Evolutionary conservation across 306 rosid species (phyloP).

Genomic region (Quercus cerris): DNA sequence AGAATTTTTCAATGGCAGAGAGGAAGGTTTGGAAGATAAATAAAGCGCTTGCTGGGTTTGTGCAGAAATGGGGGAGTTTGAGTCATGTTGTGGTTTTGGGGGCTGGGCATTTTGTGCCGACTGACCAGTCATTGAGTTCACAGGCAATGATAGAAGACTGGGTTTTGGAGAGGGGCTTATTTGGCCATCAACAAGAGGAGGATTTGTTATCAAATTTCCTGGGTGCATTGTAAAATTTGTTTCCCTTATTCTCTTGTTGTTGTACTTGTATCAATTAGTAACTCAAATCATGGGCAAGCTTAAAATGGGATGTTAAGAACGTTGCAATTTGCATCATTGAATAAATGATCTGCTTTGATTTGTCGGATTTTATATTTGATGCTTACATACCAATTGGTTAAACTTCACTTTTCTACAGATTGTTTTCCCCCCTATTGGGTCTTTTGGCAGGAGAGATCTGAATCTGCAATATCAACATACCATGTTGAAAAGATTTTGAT

Average conservation of each 20-base stretch:
- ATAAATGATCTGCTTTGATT: neutral
- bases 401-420: too few relatives aligned
- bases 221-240: neutral
- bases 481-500: too few relatives aligned
- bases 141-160: constrained; percentile 82
- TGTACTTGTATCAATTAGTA: neutral
- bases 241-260: neutral
- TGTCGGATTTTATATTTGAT: neutral
- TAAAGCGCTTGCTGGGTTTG: constrained; percentile 71
- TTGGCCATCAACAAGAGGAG: constrained; percentile 9
- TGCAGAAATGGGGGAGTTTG: constrained; percentile 63
- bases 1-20: constrained; percentile 42
- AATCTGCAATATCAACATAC: too few relatives aligned
- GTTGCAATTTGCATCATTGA: neutral
- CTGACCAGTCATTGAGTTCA: constrained; percentile 56
- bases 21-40: constrained; percentile 67
- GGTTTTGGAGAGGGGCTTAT: constrained; percentile 57
- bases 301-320: neutral
- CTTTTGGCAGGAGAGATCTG: too few relatives aligned
- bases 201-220: neutral
- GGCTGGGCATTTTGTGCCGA: constrained; percentile 72
- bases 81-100: constrained; percentile 69
- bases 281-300: neutral
- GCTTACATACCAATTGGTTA: too few relatives aligned
- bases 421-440: too few relatives aligned